Evolutionary conservation across 1,284 basidiomycete species (phyloP).

Genomic region (Ceratobasidium sp.): DNA sequence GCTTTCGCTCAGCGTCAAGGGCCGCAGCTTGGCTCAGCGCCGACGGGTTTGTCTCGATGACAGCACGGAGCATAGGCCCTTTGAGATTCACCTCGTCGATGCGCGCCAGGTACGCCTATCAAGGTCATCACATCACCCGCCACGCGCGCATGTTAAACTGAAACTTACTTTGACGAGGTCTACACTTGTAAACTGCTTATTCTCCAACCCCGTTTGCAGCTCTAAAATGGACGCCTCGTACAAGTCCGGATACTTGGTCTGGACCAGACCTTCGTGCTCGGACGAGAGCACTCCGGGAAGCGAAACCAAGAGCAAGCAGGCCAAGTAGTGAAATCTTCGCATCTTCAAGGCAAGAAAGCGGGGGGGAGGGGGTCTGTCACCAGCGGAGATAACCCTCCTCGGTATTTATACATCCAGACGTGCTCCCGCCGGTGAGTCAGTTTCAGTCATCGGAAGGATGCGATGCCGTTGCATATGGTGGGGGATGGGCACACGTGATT

Average conservation of each 20-base stretch:
- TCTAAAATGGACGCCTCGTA: constrained; percentile 60
- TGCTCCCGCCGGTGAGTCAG: neutral
- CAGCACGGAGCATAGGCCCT: constrained; percentile 49
- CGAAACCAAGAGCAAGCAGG: neutral
- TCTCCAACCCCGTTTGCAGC: constrained; percentile 56
- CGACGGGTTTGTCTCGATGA: constrained; percentile 51
- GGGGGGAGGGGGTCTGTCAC: neutral
- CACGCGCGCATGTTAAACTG: neutral
- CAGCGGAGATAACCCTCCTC: too few relatives aligned
- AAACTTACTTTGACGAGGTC: constrained; percentile 58
- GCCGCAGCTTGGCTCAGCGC: constrained; percentile 46
- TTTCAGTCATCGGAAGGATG: neutral
- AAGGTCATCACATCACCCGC: neutral
- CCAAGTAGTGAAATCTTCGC: neutral
- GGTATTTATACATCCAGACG: neutral
- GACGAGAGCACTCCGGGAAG: neutral
- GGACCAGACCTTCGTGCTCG: neutral
- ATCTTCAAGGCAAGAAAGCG: neutral
- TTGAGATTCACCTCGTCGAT: constrained; percentile 52
- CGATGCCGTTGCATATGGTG: too few relatives aligned
- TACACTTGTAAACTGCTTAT: constrained; percentile 57
- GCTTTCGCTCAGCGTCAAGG: constrained; percentile 50
- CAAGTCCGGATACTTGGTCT: constrained; percentile 54
- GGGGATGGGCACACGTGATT: too few relatives aligned
- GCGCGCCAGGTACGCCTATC: constrained; percentile 51